Conservation (phyloP, 1,284 basidiomycete genomes). For the Tilletia horrida region DNA sequence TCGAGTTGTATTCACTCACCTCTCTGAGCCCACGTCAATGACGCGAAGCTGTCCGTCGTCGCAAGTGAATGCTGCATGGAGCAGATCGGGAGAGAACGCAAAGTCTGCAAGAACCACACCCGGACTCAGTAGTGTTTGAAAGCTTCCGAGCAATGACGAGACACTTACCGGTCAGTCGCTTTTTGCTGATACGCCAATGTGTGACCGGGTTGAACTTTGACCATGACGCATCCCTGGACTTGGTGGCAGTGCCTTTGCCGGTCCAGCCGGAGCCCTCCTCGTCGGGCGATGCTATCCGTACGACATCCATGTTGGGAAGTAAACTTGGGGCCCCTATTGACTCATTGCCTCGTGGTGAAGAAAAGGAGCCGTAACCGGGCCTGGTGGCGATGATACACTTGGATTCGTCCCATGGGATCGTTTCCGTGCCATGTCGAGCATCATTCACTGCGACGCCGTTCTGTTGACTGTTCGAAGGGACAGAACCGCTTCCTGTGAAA, state of each 20-base stretch:
- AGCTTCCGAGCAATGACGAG: background rate
- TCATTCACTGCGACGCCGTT: background rate
- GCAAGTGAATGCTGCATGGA: conserved; percentile 37
- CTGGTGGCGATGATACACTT: conserved; percentile 3
- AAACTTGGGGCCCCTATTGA: background rate
- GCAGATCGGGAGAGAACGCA: conserved; percentile 45
- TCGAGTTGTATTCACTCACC: background rate
- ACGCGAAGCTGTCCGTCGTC: conserved; percentile 48
- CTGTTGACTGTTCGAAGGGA: too few relatives aligned
- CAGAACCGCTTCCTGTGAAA: too few relatives aligned
- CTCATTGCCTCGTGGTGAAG: background rate
- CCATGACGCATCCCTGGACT: conserved; percentile 35
- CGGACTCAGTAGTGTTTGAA: background rate
- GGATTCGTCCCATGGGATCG: background rate
- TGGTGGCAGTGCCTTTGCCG: background rate
- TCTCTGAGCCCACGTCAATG: conserved; percentile 42
- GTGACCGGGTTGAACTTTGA: conserved; percentile 41
- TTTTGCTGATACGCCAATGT: conserved; percentile 35
- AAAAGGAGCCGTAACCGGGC: conserved; percentile 6
- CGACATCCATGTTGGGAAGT: background rate
- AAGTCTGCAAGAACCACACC: conserved; percentile 30
- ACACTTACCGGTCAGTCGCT: conserved; percentile 24
- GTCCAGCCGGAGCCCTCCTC: background rate
- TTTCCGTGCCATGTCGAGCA: background rate
- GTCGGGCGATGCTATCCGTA: background rate